Conservation (phyloP, 306 rosid genomes). For the Quercus glauca region DNA sequence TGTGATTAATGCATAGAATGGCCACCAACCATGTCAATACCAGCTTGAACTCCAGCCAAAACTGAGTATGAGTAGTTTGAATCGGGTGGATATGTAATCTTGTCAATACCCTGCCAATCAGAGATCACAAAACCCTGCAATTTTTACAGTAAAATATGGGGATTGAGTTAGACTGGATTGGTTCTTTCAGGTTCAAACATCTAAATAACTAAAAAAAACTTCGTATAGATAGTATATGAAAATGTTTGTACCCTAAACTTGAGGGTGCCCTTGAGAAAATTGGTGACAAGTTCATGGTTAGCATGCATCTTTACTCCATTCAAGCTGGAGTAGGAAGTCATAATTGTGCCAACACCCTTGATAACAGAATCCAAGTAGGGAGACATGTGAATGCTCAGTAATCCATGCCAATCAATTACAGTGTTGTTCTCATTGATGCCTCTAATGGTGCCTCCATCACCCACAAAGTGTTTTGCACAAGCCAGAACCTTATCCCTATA, state of each 20-base stretch:
- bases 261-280: constrained; percentile 60
- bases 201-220: no score
- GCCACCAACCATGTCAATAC: constrained; percentile 76
- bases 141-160: no score
- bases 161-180: no score
- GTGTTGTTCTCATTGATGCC: constrained; percentile 94
- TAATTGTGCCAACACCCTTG: constrained; percentile 77
- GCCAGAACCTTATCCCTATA: constrained; percentile 88
- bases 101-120: constrained; percentile 83
- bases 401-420: constrained; percentile 40
- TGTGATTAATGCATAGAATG: not conserved
- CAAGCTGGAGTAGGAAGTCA: constrained; percentile 85
- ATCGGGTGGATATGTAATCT: constrained; percentile 78
- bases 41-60: constrained; percentile 67
- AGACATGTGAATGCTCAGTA: constrained; percentile 80
- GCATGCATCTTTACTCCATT: constrained; percentile 77
- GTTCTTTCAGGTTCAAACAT: no score
- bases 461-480: constrained; percentile 90
- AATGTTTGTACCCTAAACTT: constrained; percentile 49
- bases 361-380: constrained; percentile 55
- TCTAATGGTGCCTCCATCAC: constrained; percentile 90
- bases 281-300: constrained; percentile 61
- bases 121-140: constrained; percentile 80
- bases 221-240: not conserved
- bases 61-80: constrained; percentile 80